Conservation (phyloP, 2,329 filamentous ascomycete genomes). For the Purpureocillium takamizusanense region DNA sequence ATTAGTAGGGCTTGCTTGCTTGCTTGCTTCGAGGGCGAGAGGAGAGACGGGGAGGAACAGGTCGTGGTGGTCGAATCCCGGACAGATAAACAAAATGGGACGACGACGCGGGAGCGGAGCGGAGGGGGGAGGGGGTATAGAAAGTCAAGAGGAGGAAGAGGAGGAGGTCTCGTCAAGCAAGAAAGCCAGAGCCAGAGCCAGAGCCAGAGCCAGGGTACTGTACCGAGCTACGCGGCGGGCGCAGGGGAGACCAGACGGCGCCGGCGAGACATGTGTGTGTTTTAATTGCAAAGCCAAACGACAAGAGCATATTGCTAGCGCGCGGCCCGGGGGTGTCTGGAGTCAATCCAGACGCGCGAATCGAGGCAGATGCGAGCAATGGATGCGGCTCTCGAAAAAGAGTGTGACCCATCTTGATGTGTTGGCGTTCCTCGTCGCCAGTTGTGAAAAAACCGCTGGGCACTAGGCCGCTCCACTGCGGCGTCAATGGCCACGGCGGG, state of each 20-base stretch:
- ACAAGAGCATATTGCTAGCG: conserved; percentile 31
- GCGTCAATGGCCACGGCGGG: conserved; percentile 23
- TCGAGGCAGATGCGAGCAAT: conserved; percentile 45
- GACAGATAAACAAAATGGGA: no score
- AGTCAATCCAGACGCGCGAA: conserved; percentile 24
- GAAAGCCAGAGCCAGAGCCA: no score
- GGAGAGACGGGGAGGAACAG: conserved; percentile 1
- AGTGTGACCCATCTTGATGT: conserved; percentile 74
- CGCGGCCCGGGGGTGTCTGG: conserved; percentile 38
- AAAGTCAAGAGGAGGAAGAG: background rate
- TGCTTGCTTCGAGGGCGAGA: background rate
- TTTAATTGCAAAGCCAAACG: conserved; percentile 52
- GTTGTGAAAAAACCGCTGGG: conserved; percentile 54
- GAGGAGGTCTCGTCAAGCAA: no score
- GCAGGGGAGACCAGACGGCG: conserved; percentile 43
- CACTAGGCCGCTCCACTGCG: conserved; percentile 54
- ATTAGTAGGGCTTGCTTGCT: no score
- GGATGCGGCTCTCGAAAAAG: conserved; percentile 55
- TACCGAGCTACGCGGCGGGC: conserved; percentile 16
- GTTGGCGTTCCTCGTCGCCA: conserved; percentile 82
- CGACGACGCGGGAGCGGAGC: no score
- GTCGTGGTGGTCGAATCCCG: background rate
- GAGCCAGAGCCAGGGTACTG: no score
- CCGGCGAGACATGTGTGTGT: conserved; percentile 53
- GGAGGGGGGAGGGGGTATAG: no score